Evolutionary conservation across 2,329 filamentous ascomycete species (phyloP), one percentile per base, ranked within the genome.

Genomic region (Ophiognomonia clavigignenti-juglandacearum): DNA sequence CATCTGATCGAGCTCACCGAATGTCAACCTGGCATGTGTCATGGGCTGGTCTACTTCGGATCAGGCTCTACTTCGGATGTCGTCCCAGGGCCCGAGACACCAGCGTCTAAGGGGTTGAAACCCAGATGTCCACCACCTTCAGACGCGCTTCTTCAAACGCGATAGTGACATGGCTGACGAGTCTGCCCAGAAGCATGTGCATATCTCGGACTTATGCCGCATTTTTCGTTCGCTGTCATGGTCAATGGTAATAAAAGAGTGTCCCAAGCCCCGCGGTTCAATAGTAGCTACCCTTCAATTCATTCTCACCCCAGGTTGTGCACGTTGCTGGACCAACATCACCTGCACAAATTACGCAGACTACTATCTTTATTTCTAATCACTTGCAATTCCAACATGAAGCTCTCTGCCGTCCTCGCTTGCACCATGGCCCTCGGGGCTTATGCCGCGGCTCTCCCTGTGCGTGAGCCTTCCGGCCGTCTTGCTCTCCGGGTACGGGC

Each of bases 21-120:
- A n/a, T n/a, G n/a, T n/a, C n/a, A n/a, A n/a, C n/a, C n/a, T n/a
- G n/a, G n/a, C n/a, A n/a, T n/a, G n/a, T n/a, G n/a, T n/a, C n/a
- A n/a, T n/a, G n/a, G n/a, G n/a, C n/a, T n/a, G n/a, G n/a, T n/a
- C n/a, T n/a, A n/a, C n/a, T n/a, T n/a, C n/a, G n/a, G 29, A n/a
- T n/a, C 29, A 31, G 13, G 29, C 10, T 31, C 29, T 31, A 26
- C 23, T 23, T 23, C 38, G n/a, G n/a, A n/a, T 38, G 32, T 48
- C 48, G 48, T 47, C 48, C 40, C 35, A 48, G 43, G 27, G 45
- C 39, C 46, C n/a, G n/a, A n/a, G 48, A 51, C 39, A 48, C 40
- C 27, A 22, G 20, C 34, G 5, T 26, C 29, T 13, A 37, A 36
- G 38, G 44, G 37, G 44, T 44, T 44, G 42, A 44, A 44, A 44